Conservation (phyloP, 2,329 filamentous ascomycete genomes). For the Penicillium hesseltinei region DNA sequence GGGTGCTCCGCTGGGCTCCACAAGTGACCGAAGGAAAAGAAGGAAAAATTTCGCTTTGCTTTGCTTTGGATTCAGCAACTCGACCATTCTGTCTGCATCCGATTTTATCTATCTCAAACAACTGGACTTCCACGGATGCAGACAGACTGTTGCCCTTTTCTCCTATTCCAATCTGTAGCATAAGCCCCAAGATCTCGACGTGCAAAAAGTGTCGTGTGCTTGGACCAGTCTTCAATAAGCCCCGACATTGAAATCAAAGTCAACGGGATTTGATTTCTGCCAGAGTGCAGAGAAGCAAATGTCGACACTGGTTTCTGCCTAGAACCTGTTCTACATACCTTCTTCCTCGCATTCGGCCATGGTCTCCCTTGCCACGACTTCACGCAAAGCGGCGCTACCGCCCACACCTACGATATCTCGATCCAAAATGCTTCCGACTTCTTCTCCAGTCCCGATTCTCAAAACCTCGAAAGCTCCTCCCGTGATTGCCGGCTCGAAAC, state of each 20-base stretch:
- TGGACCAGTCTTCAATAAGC: slow-evolving; percentile 15
- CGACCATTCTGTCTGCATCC: slow-evolving; percentile 19
- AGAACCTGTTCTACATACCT: slow-evolving; percentile 4
- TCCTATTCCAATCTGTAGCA: slow-evolving; percentile 12
- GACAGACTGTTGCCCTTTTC: slow-evolving; percentile 18
- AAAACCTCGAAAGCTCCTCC: slow-evolving; percentile 35
- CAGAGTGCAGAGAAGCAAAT: slow-evolving; percentile 21
- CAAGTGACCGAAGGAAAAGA: slow-evolving; percentile 13
- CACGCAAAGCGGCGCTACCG: slow-evolving; percentile 28
- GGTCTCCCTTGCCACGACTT: slow-evolving; percentile 34
- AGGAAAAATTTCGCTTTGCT: slow-evolving; percentile 21
- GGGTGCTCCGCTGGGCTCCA: slow-evolving; percentile 27
- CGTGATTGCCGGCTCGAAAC: slow-evolving; percentile 32
- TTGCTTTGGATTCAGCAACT: slow-evolving; percentile 8
- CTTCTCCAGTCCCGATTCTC: slow-evolving; percentile 37
- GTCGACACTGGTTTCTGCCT: slow-evolving; percentile 14
- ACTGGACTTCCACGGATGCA: slow-evolving; percentile 16
- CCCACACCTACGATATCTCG: slow-evolving; percentile 22
- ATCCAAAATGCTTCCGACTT: slow-evolving; percentile 34
- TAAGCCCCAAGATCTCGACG: slow-evolving; percentile 6
- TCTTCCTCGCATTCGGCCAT: slow-evolving; percentile 25
- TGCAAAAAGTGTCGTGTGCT: slow-evolving; percentile 25
- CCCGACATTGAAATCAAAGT: slow-evolving; percentile 10
- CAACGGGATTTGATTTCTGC: not conserved
- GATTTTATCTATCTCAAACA: slow-evolving; percentile 11